Evolutionary conservation across 164 flowering plant genomes (phyloP).

Genomic region (Nelumbo lutea): DNA sequence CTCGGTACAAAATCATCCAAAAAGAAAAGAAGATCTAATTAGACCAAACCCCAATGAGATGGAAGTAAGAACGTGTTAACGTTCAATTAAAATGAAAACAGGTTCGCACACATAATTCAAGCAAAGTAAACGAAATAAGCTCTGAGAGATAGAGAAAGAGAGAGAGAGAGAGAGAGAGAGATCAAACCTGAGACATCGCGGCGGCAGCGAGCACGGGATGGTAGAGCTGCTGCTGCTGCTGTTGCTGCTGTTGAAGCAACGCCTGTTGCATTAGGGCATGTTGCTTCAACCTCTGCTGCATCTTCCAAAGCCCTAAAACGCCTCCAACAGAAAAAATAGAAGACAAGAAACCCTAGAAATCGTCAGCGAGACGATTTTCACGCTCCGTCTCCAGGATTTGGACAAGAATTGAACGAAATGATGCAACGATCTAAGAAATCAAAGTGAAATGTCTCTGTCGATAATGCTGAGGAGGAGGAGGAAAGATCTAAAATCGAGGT

Average conservation of each 20-base stretch:
- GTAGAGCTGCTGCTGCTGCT: constrained; percentile 26
- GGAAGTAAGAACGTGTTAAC: too few relatives aligned
- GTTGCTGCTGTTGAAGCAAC: constrained; percentile 42
- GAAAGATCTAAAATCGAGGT: too few relatives aligned
- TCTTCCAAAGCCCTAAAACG: constrained; percentile 14
- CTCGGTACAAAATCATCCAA: not conserved
- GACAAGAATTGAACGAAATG: too few relatives aligned
- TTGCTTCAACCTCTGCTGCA: constrained; percentile 75
- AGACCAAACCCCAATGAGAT: too few relatives aligned
- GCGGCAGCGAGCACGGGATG: constrained; percentile 30
- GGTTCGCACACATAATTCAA: not conserved
- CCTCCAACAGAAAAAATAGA: not conserved
- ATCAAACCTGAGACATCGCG: constrained; percentile 35
- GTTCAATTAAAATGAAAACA: not conserved
- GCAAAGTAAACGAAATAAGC: not conserved
- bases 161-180: not conserved
- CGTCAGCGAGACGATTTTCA: too few relatives aligned
- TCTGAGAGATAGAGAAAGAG: too few relatives aligned
- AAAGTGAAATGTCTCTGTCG: too few relatives aligned
- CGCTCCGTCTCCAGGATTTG: too few relatives aligned
- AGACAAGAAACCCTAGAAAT: too few relatives aligned
- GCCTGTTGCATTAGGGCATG: constrained; percentile 72
- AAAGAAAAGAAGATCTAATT: not conserved
- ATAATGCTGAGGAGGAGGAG: too few relatives aligned
- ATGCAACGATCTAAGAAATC: too few relatives aligned